Evolutionary conservation across 352 stramenopile species (phyloP), one percentile per base, ranked within the genome.

Genomic region (Phytophthora macrochlamydospora): DNA sequence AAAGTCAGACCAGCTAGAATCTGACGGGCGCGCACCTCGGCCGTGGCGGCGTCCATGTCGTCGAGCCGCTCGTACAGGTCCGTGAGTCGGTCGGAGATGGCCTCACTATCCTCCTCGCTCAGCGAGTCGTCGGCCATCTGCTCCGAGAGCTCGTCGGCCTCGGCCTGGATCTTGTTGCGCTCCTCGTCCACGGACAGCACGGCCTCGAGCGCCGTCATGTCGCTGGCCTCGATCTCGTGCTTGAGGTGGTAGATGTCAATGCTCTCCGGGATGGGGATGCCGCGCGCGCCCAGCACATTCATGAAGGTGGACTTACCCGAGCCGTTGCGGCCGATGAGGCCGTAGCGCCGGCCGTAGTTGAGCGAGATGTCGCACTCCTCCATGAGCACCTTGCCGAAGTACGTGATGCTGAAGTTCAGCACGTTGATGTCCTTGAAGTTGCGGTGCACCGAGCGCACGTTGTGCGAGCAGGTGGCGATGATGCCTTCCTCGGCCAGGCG

Each of bases 371-470:
- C 91, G 51, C 94, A 98, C 69, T 98, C 96, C 68, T 99, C 96
- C 67, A 99, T 81, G 35, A 99, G 79, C 46, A 97, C 86, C 65
- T 98, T 98, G 55, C 96, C 96, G 78, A 98, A 96, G 85, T 98
- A 99, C 31, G 92, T 96, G 56, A 99, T 94, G 53, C 93, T 98
- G 50, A 99, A 98, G 75, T 98, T 97, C 51, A 91, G 77, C 48
- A 99, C 97, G 71, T 99, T 99, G 66, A 99, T 99, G 80, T 99
- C 97, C 71, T 98, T 97, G 44, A 98, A 97, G 82, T 98, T 99
- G 51, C 90, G 87, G 81, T 98, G 92, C 40, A 98, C 80, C 24
- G 75, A 85, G 53, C 92, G 93, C 68, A 94, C 94, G 49, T 91
- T 96, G 66, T 91, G 80, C 77, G 97, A 96, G 80, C 95, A 99